These are phyloP conservation scores for Sphaerulina musiva DNA, from an alignment of 2,329 filamentous ascomycete genomes.

Conservation along the genomic window DNA sequence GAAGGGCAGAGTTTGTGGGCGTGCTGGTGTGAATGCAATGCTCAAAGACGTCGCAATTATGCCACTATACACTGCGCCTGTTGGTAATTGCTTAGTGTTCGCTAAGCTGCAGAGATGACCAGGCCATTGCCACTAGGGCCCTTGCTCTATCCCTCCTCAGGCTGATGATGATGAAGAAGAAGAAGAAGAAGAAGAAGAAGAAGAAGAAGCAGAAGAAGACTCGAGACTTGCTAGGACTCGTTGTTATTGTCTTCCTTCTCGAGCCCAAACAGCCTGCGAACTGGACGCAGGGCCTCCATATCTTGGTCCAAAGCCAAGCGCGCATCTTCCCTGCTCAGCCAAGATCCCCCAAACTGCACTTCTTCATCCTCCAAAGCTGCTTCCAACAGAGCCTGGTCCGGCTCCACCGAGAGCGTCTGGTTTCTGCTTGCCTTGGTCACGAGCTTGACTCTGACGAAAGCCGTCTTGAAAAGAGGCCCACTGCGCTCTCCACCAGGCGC, in stretches of 20 bases:
- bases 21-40: conserved; percentile 31
- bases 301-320: not conserved
- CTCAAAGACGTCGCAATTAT: not conserved
- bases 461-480: not conserved
- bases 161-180: too few species aligned
- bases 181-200: too few species aligned
- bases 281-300: not conserved
- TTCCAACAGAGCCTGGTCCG: not conserved
- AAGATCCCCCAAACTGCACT: not conserved
- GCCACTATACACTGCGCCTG: too few species aligned
- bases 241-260: not conserved
- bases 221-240: not conserved
- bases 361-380: not conserved
- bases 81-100: too few species aligned
- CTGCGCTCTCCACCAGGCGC: not conserved
- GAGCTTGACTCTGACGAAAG: not conserved
- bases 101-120: too few species aligned
- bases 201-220: too few species aligned
- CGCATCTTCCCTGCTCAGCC: not conserved
- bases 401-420: not conserved
- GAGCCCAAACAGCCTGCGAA: not conserved
- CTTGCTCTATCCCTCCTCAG: too few species aligned
- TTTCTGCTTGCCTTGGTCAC: not conserved
- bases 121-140: too few species aligned
- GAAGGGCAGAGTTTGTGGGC: conserved; percentile 40